Conservation (phyloP, 2,329 filamentous ascomycete genomes). For the Ilyonectria sp. region DNA sequence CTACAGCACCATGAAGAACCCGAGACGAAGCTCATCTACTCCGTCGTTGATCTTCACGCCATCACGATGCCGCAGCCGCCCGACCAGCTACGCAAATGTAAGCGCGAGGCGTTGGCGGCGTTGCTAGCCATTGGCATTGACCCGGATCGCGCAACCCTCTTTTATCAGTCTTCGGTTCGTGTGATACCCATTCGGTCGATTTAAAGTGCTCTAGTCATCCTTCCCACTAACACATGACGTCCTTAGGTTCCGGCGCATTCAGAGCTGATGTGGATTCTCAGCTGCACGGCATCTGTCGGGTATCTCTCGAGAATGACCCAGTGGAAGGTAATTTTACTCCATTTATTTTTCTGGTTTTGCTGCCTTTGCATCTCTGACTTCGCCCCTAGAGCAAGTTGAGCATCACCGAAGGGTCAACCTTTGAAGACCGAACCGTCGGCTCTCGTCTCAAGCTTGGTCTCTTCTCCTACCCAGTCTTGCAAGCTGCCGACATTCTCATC, state of each 20-base stretch:
- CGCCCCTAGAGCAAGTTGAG: conserved; percentile 78
- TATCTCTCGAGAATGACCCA: conserved; percentile 99
- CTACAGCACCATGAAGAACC: conserved; percentile 76
- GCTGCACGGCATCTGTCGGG: conserved; percentile 91
- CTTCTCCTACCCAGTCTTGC: conserved; percentile 95
- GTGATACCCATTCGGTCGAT: not conserved
- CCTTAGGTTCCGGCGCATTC: conserved; percentile 80
- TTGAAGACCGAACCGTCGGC: conserved; percentile 72
- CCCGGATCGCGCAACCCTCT: conserved; percentile 82
- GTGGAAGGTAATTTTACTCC: conserved; percentile 82
- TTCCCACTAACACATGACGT: not conserved
- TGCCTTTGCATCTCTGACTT: conserved; percentile 24
- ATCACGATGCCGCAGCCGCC: conserved; percentile 84
- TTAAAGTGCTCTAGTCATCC: not conserved
- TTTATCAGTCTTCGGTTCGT: conserved; percentile 84
- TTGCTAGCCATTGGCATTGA: conserved; percentile 88
- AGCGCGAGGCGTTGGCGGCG: conserved; percentile 82
- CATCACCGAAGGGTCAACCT: conserved; percentile 70
- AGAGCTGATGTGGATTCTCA: conserved; percentile 97
- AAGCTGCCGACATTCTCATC: conserved; percentile 93
- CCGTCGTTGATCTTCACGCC: conserved; percentile 93
- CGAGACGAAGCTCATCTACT: conserved; percentile 80
- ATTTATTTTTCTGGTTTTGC: too few relatives aligned
- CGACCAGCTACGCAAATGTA: conserved; percentile 72
- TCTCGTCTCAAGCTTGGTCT: conserved; percentile 84